Conservation (phyloP, 768 basidiomycete genomes). For the Candolleomyces eurysporus region DNA sequence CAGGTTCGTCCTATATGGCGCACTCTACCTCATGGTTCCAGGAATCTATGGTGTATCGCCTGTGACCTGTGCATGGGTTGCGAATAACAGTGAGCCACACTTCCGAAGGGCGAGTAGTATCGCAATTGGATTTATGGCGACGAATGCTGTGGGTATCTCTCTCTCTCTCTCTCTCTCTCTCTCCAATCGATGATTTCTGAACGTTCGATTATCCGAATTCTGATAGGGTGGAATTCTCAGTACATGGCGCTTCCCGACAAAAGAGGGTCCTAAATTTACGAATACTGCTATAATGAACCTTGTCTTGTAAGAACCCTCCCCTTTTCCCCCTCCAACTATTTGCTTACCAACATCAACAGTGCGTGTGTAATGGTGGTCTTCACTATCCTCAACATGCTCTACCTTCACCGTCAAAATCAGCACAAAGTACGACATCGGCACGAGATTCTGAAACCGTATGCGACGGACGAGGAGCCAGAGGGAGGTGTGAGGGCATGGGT, state of each 20-base stretch:
- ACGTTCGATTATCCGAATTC: not conserved
- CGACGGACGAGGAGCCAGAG: conserved; percentile 23
- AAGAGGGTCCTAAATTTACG: conserved; percentile 33
- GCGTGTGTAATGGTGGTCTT: conserved; percentile 19
- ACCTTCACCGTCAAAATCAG: conserved; percentile 27
- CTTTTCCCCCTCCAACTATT: not conserved
- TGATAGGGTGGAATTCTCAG: conserved; percentile 36
- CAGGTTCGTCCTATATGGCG: conserved; percentile 22
- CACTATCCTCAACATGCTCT: conserved; percentile 21
- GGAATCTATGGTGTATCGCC: conserved; percentile 31
- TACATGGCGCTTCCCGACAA: conserved; percentile 39
- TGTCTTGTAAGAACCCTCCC: conserved; percentile 22
- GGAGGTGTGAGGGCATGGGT: conserved; percentile 28
- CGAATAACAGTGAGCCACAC: conserved; percentile 37
- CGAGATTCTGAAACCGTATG: conserved; percentile 28
- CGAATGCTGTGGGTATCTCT: conserved; percentile 26
- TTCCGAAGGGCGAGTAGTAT: conserved; percentile 35
- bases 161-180: not conserved
- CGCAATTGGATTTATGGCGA: conserved; percentile 32
- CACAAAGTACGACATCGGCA: conserved; percentile 21
- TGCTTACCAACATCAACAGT: not conserved
- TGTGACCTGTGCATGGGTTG: conserved; percentile 31
- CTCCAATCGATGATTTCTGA: not conserved
- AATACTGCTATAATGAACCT: conserved; percentile 37
- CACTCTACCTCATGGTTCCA: conserved; percentile 33